phyloP scores from a whole-genome alignment of 768 basidiomycete species.

The Baorangia bicolor region DNA sequence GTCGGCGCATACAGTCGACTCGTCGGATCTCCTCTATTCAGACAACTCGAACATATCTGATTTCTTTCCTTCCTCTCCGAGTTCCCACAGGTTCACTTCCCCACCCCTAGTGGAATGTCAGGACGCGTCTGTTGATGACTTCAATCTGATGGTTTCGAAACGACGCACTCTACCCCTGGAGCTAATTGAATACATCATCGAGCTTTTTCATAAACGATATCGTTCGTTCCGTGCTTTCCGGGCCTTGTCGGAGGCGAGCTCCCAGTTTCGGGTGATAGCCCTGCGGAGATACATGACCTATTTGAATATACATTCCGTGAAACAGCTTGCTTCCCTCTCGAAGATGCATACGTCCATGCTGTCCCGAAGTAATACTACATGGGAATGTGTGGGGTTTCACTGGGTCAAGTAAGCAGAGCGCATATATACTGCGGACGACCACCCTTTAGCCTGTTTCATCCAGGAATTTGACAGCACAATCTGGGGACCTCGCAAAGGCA shows the following conservation, averaged over 20 bases:
- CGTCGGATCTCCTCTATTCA: conserved; percentile 2
- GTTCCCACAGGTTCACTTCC: conserved; percentile 26
- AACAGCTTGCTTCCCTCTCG: conserved; percentile 31
- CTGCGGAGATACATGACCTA: conserved; percentile 36
- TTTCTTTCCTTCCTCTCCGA: conserved; percentile 15
- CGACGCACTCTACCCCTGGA: conserved; percentile 30
- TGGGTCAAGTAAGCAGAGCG: conserved; percentile 47
- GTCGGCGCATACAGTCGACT: conserved; percentile 4
- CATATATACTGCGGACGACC: conserved; percentile 16
- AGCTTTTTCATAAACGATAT: conserved; percentile 18
- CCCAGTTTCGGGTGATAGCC: conserved; percentile 41
- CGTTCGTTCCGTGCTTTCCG: conserved; percentile 36
- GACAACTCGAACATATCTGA: conserved; percentile 13
- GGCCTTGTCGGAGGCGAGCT: conserved; percentile 42
- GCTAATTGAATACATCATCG: conserved; percentile 31
- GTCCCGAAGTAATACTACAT: conserved; percentile 17
- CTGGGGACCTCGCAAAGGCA: conserved; percentile 18
- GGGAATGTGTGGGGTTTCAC: conserved; percentile 31
- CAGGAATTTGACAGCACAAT: conserved; percentile 23
- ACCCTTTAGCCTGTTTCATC: not conserved
- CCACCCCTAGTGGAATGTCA: conserved; percentile 14
- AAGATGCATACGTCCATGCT: conserved; percentile 31
- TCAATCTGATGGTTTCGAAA: not conserved
- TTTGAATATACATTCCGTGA: conserved; percentile 19
- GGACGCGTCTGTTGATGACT: not conserved